A percentile compares a stretch with the other conserved stretches of the same genome.
Evolutionary conservation across 176 grass and related monocot genomes (phyloP).

Genomic region (Cenchrus americanus): DNA sequence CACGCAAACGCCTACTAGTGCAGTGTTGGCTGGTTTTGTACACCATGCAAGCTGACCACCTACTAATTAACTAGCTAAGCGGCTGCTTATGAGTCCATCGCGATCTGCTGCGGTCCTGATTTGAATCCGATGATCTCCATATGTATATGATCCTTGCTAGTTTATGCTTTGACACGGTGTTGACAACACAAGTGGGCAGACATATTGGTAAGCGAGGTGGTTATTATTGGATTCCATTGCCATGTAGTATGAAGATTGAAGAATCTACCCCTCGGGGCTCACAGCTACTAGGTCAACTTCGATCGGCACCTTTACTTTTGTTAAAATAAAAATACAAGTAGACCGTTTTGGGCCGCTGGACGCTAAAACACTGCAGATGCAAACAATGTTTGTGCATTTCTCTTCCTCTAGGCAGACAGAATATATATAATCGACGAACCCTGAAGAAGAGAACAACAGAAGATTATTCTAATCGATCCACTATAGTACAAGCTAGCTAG

Average conservation of each 20-base stretch:
- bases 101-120: neutral
- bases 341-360: neutral
- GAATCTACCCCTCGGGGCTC: neutral
- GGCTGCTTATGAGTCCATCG: neutral
- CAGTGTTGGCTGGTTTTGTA: no score
- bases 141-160: neutral
- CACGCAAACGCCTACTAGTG: no score
- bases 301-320: neutral
- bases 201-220: neutral
- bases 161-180: neutral
- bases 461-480: slow-evolving; percentile 25
- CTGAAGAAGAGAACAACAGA: slow-evolving; percentile 5
- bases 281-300: neutral
- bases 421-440: neutral
- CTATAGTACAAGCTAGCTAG: neutral
- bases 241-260: neutral
- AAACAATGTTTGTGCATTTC: neutral
- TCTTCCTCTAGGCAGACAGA: neutral
- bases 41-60: no score
- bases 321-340: neutral
- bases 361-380: neutral
- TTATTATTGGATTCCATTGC: neutral
- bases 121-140: no score
- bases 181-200: neutral
- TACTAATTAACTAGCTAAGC: no score